These are phyloP conservation scores for Brassica incana DNA, from an alignment of 345 rosid genomes.

Conservation along the genomic window DNA sequence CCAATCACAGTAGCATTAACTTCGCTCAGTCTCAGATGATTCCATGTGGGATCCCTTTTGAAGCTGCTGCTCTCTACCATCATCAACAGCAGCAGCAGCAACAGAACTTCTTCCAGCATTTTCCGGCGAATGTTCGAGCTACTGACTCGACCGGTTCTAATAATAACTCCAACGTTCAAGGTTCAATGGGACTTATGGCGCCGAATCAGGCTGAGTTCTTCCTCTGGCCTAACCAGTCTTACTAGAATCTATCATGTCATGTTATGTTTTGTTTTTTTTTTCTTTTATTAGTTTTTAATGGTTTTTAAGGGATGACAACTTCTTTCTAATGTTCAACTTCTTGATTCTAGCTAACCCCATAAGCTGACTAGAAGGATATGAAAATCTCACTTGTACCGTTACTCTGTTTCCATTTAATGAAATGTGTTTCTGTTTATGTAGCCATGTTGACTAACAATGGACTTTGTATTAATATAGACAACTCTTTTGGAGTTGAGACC, in stretches of 20 bases:
- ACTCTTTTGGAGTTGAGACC: not conserved
- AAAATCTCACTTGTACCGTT: constrained; percentile 25
- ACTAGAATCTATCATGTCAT: constrained; percentile 31
- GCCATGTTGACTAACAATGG: not conserved
- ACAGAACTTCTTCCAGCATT: constrained; percentile 64
- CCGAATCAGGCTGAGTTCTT: constrained; percentile 72
- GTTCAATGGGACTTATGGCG: constrained; percentile 46
- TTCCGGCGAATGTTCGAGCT: constrained; percentile 42
- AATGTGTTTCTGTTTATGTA: not conserved
- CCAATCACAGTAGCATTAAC: constrained; percentile 53
- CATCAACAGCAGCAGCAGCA: constrained; percentile 41
- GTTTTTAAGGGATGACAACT: constrained; percentile 17
- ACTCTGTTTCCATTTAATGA: constrained; percentile 30
- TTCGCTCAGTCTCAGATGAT: constrained; percentile 49
- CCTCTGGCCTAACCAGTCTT: constrained; percentile 75
- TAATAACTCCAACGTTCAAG: constrained; percentile 38
- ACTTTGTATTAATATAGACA: not conserved
- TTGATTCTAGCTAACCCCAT: constrained; percentile 39
- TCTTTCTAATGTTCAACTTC: constrained; percentile 28
- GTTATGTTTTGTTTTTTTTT: not conserved
- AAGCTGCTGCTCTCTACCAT: constrained; percentile 58
- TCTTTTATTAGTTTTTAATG: constrained; percentile 6
- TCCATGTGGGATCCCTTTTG: constrained; percentile 70
- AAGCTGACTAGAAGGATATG: constrained; percentile 39
- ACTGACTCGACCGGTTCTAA: constrained; percentile 44